phyloP scores from a whole-genome alignment of 805 yeast species.

The Barnettozyma wickerhamii region DNA sequence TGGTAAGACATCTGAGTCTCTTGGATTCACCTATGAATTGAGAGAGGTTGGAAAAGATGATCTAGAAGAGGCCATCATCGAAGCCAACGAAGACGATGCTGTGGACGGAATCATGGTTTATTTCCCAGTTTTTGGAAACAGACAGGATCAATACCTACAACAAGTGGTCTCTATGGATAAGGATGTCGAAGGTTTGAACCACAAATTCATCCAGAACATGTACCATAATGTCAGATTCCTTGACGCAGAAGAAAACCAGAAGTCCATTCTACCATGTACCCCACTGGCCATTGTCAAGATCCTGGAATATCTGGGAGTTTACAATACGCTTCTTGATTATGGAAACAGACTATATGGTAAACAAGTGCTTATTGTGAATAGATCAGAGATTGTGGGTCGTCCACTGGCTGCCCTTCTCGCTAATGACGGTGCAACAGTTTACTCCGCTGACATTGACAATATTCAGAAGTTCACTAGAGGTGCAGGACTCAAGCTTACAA shows the following conservation, averaged over 20 bases:
- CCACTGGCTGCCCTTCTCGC: constrained; percentile 95
- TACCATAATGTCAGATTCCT: constrained; percentile 88
- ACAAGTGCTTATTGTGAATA: constrained; percentile 83
- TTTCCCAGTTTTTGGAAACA: constrained; percentile 94
- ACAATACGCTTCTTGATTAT: constrained; percentile 74
- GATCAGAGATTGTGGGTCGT: constrained; percentile 96
- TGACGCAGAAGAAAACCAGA: constrained; percentile 61
- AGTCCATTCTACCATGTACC: constrained; percentile 93
- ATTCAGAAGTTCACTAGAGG: constrained; percentile 93
- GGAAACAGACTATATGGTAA: constrained; percentile 94
- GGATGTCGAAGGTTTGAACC: constrained; percentile 95
- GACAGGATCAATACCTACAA: constrained; percentile 93
- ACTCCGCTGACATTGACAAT: constrained; percentile 83
- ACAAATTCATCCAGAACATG: constrained; percentile 86
- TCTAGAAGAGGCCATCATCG: constrained; percentile 76
- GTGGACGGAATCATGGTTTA: constrained; percentile 95
- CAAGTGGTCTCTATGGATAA: constrained; percentile 88
- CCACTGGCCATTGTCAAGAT: constrained; percentile 94
- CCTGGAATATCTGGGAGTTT: constrained; percentile 83
- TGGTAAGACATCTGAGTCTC: constrained; percentile 76
- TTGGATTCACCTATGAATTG: constrained; percentile 84
- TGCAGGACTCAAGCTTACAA: constrained; percentile 73
- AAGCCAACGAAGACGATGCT: constrained; percentile 69
- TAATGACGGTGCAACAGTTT: constrained; percentile 95
- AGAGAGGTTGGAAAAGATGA: constrained; percentile 70